These are phyloP conservation scores for Puccinia hordei DNA, from an alignment of 1,284 basidiomycete genomes.

Conservation along the genomic window DNA sequence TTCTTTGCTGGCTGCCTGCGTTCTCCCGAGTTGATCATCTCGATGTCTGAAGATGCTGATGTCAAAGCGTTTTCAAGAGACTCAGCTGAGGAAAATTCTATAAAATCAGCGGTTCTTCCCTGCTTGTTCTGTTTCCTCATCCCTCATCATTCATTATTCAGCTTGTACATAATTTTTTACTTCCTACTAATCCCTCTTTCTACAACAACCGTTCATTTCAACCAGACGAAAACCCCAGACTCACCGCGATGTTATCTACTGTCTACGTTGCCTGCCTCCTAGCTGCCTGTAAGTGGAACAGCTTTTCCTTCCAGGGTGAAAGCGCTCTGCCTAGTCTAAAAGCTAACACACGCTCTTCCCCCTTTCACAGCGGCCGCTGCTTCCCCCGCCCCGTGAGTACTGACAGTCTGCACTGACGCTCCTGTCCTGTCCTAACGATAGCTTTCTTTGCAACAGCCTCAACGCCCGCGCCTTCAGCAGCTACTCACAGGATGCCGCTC, in stretches of 20 bases:
- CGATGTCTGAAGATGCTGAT: too few relatives aligned
- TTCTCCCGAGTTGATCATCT: too few relatives aligned
- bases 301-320: too few relatives aligned
- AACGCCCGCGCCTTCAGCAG: not conserved
- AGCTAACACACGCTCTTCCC: not conserved
- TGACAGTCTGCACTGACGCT: too few relatives aligned
- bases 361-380: not conserved
- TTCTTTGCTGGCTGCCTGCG: too few relatives aligned
- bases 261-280: conserved; percentile 9
- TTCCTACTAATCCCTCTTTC: not conserved
- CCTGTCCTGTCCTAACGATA: not conserved
- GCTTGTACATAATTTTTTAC: not conserved
- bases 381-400: not conserved
- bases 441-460: not conserved
- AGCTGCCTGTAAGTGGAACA: not conserved
- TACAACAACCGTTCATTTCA: not conserved
- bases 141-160: not conserved
- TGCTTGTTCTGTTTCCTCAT: too few relatives aligned
- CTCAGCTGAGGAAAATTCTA: not conserved
- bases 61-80: too few relatives aligned
- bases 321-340: not conserved
- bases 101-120: not conserved
- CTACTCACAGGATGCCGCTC: not conserved
- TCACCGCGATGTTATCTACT: not conserved
- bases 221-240: not conserved